Base-by-base conservation (phyloP, 305 asterid genomes). In the Fraxinus greggii region DNA sequence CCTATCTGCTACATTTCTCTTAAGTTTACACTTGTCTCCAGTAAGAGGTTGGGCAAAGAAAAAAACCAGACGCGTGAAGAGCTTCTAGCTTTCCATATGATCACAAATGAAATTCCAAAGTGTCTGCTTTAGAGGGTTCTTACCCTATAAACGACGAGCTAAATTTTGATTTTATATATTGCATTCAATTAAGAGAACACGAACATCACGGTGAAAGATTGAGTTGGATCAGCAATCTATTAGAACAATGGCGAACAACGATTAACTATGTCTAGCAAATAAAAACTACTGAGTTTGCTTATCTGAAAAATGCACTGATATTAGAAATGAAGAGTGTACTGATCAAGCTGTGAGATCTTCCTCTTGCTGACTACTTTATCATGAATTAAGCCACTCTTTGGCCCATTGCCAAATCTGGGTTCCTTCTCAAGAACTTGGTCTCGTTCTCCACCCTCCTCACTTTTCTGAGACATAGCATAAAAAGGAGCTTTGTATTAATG, bases 271-370 rank as follows among this genome's bases (percentile, higher is more conserved):
- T 61, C 26, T 73, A 32, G 51, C 17, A 36, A 15, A 15, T 72
- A 33, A 31, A 72, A 19, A 32, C 12, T 1, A 33, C 48, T 17
- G 3, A 7, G 75, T 65, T 81, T 35, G 48, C 23, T 59, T 32
- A 79, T 48, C 63, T 29, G 72, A 73, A 70, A 59, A 51, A 40
- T 56, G 56, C 48, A 59, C 29, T 35, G 56, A 70, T 67, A 45
- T 82, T 19, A 87, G 79, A 87, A 80, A 80, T 80, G 88, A 59
- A 85, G 56, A 74, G 85, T 72, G 78, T 84, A 72, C 81, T 78
- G 82, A 86, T 81, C 88, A 31, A 82, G 89, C 89, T 84, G 78
- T 67, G 81, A 40, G 42, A 83, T 83, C 82, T 89, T 83, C 86
- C 74, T 73, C 83, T 81, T 84, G 75, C 86, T 86, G 13, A 38